Evolutionary conservation across 2,329 filamentous ascomycete genomes (phyloP), one percentile per base, ranked within the genome.

Genomic region (Pezicula neosporulosa): DNA sequence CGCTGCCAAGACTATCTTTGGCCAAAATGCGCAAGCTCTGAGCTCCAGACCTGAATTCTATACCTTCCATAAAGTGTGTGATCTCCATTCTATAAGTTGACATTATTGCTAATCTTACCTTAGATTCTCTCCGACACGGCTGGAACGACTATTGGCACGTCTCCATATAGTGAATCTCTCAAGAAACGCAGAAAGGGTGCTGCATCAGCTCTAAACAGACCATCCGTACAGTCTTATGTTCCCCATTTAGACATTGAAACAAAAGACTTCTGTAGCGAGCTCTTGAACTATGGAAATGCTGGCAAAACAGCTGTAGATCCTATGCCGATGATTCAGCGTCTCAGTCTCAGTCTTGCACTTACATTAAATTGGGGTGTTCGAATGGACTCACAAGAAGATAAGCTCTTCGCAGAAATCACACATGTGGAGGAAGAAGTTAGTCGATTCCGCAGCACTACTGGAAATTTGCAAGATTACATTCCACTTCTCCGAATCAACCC

Each of bases 311-410:
- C 80, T 0, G 76, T 86, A 0, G 81, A 87, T 50, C 82, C 83
- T 0, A 82, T 86, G 80, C 81, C 83, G 1, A 83, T 85, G 77
- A 85, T 87, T 43, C 83, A 86, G 59, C 77, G 83, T 0, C 72
- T 87, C 0, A 80, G 76, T 12, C 67, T 87, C 3, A 83, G 78
- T n/a, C 70, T 87, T 3, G 77, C 81, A 0, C 65, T 87, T 24
- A 87, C 83, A 0, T 68, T 87, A 15, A 87, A 87, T 62, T 87
- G 82, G 82, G 85, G 84, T 0, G 77, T 78, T 0, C 75, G 84
- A 0, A 77, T 87, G 65, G 74, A 72, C 12, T 80, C 75, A 15
- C 76, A 83, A 49, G 72, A 85, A n/a, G 76, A 82, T 49, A 70
- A 75, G 6, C 68, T 85, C n/a, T 83, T 86, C 54, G 69, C 76